Conservation (phyloP, 2,329 filamentous ascomycete genomes). For the Ceratocystis ficicola region DNA sequence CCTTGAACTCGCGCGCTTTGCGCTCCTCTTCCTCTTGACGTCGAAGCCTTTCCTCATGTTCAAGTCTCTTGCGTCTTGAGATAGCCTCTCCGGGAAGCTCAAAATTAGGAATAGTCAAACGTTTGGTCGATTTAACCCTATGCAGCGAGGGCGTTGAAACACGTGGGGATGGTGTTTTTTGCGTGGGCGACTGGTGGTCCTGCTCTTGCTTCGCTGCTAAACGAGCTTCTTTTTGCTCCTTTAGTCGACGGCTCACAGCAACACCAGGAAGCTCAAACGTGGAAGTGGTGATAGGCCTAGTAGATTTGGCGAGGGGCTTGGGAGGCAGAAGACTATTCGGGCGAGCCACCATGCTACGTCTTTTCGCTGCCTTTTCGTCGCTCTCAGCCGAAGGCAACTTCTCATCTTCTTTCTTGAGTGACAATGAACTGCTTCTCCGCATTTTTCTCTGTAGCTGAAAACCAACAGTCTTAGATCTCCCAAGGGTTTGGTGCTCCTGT, state of each 20-base stretch:
- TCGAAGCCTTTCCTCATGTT: slow-evolving; percentile 43
- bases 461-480: slow-evolving; percentile 33
- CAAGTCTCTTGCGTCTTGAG: slow-evolving; percentile 43
- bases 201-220: slow-evolving; percentile 24
- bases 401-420: slow-evolving; percentile 28
- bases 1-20: slow-evolving; percentile 52
- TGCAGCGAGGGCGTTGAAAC: slow-evolving; percentile 24
- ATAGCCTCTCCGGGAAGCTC: slow-evolving; percentile 53
- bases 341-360: slow-evolving; percentile 27
- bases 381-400: slow-evolving; percentile 23
- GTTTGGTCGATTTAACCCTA: slow-evolving; percentile 40
- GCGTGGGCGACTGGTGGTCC: slow-evolving; percentile 29
- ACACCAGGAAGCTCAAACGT: slow-evolving; percentile 53
- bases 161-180: slow-evolving; percentile 30
- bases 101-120: slow-evolving; percentile 44
- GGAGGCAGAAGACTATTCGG: slow-evolving; percentile 36
- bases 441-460: slow-evolving; percentile 30
- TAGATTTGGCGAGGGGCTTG: slow-evolving; percentile 40
- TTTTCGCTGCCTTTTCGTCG: slow-evolving; percentile 25
- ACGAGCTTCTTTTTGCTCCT: slow-evolving; percentile 47
- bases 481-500: slow-evolving; percentile 29
- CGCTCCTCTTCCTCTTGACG: slow-evolving; percentile 49
- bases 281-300: slow-evolving; percentile 42
- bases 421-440: slow-evolving; percentile 35
- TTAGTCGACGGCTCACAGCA: slow-evolving; percentile 44